Conservation (phyloP, 352 stramenopile species). For the Phytophthora tentaculata region DNA sequence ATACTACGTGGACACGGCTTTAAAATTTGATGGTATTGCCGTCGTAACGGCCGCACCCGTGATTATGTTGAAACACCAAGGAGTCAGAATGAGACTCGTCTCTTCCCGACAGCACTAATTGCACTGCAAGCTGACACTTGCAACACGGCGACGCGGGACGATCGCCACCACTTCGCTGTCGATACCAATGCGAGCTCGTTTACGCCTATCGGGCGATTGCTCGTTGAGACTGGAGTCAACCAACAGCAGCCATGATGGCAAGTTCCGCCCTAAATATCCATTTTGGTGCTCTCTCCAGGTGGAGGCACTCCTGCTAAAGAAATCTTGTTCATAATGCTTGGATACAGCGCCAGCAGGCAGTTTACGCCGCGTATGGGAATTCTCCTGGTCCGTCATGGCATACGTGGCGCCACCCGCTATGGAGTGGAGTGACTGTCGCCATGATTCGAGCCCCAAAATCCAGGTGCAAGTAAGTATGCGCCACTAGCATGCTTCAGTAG, state of each 20-base stretch:
- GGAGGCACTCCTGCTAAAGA: background rate
- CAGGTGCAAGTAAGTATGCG: too few relatives aligned
- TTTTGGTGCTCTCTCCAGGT: conserved; percentile 1
- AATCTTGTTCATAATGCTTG: background rate
- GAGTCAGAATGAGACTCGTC: conserved; percentile 24
- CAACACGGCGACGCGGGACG: conserved; percentile 18
- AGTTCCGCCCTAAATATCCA: background rate
- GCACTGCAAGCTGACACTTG: conserved; percentile 13
- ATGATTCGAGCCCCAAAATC: conserved; percentile 8
- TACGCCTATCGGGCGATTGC: conserved; percentile 15
- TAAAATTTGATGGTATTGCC: background rate
- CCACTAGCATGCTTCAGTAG: too few relatives aligned
- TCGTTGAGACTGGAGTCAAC: conserved; percentile 17
- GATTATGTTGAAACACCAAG: conserved; percentile 5
- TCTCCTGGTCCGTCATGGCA: conserved; percentile 9
- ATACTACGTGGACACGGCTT: background rate
- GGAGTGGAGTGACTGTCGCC: conserved; percentile 12
- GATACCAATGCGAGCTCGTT: conserved; percentile 1
- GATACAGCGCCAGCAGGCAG: conserved; percentile 4
- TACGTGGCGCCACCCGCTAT: conserved; percentile 12
- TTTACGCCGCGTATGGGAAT: conserved; percentile 23
- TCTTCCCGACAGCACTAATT: conserved; percentile 19
- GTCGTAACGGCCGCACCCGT: background rate
- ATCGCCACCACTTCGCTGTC: conserved; percentile 7
- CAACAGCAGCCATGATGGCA: conserved; percentile 1